These are phyloP conservation scores for Morella rubra DNA, from an alignment of 306 rosid genomes.

Conservation along the genomic window DNA sequence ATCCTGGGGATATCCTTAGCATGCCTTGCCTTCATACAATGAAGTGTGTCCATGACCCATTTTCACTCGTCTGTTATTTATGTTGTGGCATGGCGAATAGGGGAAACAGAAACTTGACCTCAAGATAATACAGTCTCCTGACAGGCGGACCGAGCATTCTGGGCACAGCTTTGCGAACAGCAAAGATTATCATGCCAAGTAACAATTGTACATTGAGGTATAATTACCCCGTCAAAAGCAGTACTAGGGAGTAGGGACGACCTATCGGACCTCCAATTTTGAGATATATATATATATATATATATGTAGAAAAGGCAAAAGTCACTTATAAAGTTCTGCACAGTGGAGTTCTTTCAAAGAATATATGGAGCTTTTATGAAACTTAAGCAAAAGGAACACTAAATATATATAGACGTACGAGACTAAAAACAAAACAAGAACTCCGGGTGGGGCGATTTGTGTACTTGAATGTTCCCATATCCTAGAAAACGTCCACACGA, in stretches of 20 bases:
- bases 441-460: slow-evolving; percentile 24
- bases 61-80: too few relatives aligned
- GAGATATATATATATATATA: too few relatives aligned
- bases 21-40: too few relatives aligned
- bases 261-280: too few relatives aligned
- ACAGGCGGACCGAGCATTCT: not conserved
- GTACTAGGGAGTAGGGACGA: not conserved
- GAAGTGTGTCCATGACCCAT: too few relatives aligned
- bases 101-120: not conserved
- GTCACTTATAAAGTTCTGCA: slow-evolving; percentile 1
- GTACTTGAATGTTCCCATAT: slow-evolving; percentile 12
- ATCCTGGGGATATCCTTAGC: too few relatives aligned
- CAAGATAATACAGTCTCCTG: not conserved
- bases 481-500: not conserved
- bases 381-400: not conserved
- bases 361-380: not conserved
- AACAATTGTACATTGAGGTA: not conserved
- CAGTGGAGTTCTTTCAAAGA: slow-evolving; percentile 7
- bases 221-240: not conserved
- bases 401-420: not conserved
- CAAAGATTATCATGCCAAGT: not conserved
- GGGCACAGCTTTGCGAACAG: not conserved
- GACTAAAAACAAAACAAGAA: not conserved
- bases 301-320: not conserved
- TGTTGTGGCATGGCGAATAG: not conserved